phyloP scores from a whole-genome alignment of 495 filamentous ascomycete genomes.

The Lasiosphaeris hirsuta region DNA sequence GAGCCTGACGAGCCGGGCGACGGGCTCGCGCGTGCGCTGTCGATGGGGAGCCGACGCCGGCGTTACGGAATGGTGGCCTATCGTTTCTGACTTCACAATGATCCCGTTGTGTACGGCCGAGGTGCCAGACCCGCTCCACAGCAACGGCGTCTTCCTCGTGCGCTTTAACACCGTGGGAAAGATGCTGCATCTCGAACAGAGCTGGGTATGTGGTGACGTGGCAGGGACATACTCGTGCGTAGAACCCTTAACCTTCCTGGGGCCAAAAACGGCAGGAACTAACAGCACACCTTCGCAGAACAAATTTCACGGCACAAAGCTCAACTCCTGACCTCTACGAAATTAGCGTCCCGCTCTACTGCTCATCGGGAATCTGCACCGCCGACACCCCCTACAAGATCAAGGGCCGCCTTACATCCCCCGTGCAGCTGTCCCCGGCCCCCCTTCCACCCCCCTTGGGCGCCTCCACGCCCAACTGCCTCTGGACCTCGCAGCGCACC shows the following conservation, averaged over 20 bases:
- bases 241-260: background rate
- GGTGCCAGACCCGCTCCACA: background rate
- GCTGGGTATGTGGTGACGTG: background rate
- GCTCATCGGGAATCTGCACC: background rate
- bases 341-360: background rate
- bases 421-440: background rate
- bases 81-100: background rate
- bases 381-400: background rate
- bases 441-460: background rate
- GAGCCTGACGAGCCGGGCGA: background rate
- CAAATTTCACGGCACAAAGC: background rate
- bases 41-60: constrained; percentile 7
- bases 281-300: background rate
- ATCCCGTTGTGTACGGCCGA: background rate
- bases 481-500: background rate
- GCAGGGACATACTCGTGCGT: constrained; percentile 6
- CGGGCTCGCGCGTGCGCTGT: background rate
- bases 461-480: background rate
- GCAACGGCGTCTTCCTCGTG: background rate
- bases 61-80: background rate
- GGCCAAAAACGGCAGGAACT: background rate
- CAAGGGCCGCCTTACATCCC: background rate
- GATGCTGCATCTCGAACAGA: background rate
- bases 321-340: background rate
- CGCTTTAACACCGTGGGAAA: background rate